Evolutionary conservation across 768 basidiomycete genomes (phyloP), one percentile per base, ranked within the genome.

Genomic region (Termitomyces sp.): DNA sequence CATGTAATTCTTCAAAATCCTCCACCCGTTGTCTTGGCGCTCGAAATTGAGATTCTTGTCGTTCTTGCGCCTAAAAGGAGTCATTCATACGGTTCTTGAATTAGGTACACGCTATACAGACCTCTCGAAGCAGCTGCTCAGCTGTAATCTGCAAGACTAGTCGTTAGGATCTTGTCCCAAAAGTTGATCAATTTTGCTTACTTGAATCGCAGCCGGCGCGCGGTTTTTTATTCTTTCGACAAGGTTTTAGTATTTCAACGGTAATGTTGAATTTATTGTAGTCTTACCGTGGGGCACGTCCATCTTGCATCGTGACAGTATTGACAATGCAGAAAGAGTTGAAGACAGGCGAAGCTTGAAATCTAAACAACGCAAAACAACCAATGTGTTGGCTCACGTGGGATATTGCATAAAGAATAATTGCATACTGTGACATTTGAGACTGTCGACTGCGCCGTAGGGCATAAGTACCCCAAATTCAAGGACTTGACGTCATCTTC

Each of bases 51-150:
- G 90, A 83, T 70, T 98, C 97, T 77, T 98, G 95, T 55, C 96
- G 82, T 64, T 98, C 97, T 88, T 98, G 94, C 50, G 97, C 97
- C 90, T 94, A 65, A 28, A 20, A 14, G 45, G 3, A 30, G 22
- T 50, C 28, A 55, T 45, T 18, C 46, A 53, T 56, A 22, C 58
- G 35, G n/a, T 50, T 50, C 30, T 45, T 36, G 52, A 16, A 13
- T 16, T 18, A 36, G 0, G 47, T 36, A 33, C 16, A 47, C 18
- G 8, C 4, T 43, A 38, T 56, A 26, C 73, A 48, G 69, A 90
- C 92, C 78, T 99, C 97, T 66, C 97, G 88, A 10, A 99, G 79
- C 44, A 99, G 86, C 75, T 99, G 97, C 74, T 98, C 97, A 14
- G 97, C 93, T 58, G 97, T 98, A 75, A 98, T 95, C 93, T 98